Evolutionary conservation across 371 early-diverging fungal genomes (phyloP), one percentile per base, ranked within the genome.

Genomic region (Syncephalastrum sp.): DNA sequence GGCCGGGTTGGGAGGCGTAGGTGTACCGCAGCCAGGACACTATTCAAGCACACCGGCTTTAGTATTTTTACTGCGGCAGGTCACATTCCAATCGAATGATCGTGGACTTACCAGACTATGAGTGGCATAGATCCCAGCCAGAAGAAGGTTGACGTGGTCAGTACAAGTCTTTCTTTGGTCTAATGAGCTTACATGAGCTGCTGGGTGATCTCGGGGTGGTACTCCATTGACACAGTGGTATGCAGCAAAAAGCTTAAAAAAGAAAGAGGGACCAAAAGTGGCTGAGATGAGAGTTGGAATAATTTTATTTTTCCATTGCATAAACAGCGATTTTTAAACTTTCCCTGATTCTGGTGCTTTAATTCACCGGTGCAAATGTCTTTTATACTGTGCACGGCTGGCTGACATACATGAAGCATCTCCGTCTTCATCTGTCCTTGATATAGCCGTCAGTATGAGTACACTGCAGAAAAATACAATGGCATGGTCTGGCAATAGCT

Each of bases 11-110:
- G 99, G 99, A 50, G 94, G 89, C 64, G 98, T 98, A 12, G 92
- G 85, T 15, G 91, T 89, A 68, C 99, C 99, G 81, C 99, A 99
- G 61, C 91, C 90, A 68, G 98, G 98, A 75, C 99, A 99, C 56
- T 98, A 86, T 56, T 74, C 66, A 59, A 3, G 38, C 17, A 25
- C 33, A 42, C 33, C 27, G 14, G 5, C 14, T 15, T 53, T 49
- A 8, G 15, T 54, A 12, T 33, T n/a, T 25, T 21, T 49, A n/a
- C 50, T 38, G 48, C 47, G 43, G 53, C 42, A 53, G 17, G 24
- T 10, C n/a, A 43, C 21, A 0, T 4, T 17, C 14, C 17, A 38
- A 25, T 43, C 17, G 43, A 3, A 5, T 33, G 38, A 33, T 33
- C 38, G n/a, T 15, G 1, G 5, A 47, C 51, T 61, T 76, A 72